These are phyloP conservation scores for Monosporascus sp. DNA, from an alignment of 2,329 filamentous ascomycete species.

Conservation along the genomic window DNA sequence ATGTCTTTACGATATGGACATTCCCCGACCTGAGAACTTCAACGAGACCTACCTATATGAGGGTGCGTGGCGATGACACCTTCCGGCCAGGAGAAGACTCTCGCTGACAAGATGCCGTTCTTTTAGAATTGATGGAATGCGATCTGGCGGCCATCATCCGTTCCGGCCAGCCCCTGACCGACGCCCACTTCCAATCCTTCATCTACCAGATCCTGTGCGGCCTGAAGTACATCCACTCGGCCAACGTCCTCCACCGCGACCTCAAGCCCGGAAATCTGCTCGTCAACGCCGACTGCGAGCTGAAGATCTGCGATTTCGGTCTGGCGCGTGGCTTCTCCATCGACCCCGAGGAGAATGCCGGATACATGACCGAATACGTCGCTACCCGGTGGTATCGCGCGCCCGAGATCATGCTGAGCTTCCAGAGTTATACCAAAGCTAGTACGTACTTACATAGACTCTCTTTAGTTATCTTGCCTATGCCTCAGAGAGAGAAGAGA, in stretches of 20 bases:
- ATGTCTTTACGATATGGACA: conserved; percentile 99
- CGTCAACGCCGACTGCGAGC: conserved; percentile 97
- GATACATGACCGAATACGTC: conserved; percentile 99
- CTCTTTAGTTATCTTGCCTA: background rate
- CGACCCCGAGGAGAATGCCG: conserved; percentile 95
- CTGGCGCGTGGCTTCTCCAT: conserved; percentile 94
- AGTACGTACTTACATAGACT: conserved; percentile 64
- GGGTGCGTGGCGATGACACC: conserved; percentile 50
- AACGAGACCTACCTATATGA: conserved; percentile 99
- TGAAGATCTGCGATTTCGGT: conserved; percentile 99
- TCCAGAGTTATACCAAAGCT: conserved; percentile 99
- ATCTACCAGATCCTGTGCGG: conserved; percentile 99
- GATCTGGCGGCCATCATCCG: conserved; percentile 97
- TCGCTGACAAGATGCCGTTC: conserved; percentile 10
- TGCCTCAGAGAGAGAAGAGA: background rate
- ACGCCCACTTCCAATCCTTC: conserved; percentile 99
- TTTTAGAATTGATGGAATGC: conserved; percentile 94
- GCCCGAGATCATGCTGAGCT: conserved; percentile 98
- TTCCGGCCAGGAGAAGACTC: background rate
- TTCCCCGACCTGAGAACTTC: conserved; percentile 93
- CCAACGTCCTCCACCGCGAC: conserved; percentile 94
- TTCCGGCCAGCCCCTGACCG: conserved; percentile 92
- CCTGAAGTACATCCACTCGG: conserved; percentile 98
- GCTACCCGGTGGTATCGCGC: conserved; percentile 94
- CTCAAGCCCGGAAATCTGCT: conserved; percentile 95